phyloP scores from a whole-genome alignment of 176 grass and related monocot genomes.

The Coix lacrymajobi region DNA sequence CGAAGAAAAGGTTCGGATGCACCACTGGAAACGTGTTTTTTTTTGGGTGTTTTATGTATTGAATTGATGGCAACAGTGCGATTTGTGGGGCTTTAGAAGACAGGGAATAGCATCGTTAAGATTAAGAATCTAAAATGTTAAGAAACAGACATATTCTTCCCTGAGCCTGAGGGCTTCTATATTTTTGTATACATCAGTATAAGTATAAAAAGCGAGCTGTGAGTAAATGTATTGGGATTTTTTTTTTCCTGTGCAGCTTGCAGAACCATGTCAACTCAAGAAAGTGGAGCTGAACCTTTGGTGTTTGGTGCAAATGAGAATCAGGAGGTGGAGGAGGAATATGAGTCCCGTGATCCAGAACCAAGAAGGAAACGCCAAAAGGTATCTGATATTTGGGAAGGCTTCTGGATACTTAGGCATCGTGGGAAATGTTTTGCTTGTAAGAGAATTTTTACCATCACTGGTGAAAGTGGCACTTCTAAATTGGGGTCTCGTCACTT shows the following conservation, averaged over 20 bases:
- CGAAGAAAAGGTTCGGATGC: background rate
- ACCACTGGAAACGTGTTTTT: background rate
- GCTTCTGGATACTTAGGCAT: background rate
- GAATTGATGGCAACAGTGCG: background rate
- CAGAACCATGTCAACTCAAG: background rate
- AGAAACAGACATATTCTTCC: background rate
- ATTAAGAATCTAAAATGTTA: background rate
- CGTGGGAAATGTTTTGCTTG: background rate
- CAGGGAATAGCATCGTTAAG: background rate
- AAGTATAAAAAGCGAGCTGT: background rate
- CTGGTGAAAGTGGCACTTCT: background rate
- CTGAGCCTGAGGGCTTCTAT: too few species aligned
- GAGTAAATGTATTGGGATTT: background rate
- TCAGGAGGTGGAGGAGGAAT: background rate
- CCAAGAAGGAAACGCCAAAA: background rate
- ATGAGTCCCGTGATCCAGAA: background rate
- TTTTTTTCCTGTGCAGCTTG: background rate
- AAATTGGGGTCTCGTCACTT: background rate
- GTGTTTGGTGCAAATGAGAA: background rate
- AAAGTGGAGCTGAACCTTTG: background rate
- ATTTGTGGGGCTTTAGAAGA: background rate
- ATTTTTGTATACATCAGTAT: background rate
- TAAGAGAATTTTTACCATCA: background rate
- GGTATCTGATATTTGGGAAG: conserved; percentile 25
- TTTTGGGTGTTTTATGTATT: background rate